Evolutionary conservation across 2,329 filamentous ascomycete species (phyloP).

Genomic region (Pyrenophora graminea): DNA sequence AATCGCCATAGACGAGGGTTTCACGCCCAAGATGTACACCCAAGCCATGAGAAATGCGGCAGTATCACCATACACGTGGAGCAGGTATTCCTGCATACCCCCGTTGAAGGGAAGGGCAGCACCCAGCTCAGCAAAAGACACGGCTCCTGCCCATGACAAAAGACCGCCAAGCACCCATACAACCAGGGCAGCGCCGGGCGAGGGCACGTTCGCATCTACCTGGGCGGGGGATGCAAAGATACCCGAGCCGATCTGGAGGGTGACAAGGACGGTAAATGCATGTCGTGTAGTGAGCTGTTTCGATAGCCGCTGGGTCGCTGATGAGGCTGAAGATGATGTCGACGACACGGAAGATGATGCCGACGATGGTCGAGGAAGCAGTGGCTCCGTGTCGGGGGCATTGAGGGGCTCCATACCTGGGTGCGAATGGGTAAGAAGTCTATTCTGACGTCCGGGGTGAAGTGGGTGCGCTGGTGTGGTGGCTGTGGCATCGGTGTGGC

Average conservation of each 20-base stretch:
- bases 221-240: constrained; percentile 68
- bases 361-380: constrained; percentile 22
- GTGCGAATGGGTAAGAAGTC: too few species aligned
- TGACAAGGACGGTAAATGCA: constrained; percentile 63
- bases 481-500: constrained; percentile 1
- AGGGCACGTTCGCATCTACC: constrained; percentile 67
- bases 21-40: constrained; percentile 68
- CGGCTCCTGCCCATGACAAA: constrained; percentile 67
- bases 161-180: constrained; percentile 66
- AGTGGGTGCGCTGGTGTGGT: constrained; percentile 1
- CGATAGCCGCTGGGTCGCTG: constrained; percentile 10
- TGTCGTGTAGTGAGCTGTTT: constrained; percentile 45
- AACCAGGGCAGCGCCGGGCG: constrained; percentile 61
- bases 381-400: constrained; percentile 32
- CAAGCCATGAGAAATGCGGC: constrained; percentile 67
- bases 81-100: constrained; percentile 66
- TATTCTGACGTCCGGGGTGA: too few species aligned
- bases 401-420: constrained; percentile 14
- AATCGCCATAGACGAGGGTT: constrained; percentile 67
- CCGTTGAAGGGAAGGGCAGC: constrained; percentile 67
- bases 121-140: constrained; percentile 65
- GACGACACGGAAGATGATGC: background rate
- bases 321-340: constrained; percentile 18
- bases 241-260: constrained; percentile 67
- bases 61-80: constrained; percentile 64